Conservation (phyloP, 768 basidiomycete genomes). For the Hericium rajendrae region DNA sequence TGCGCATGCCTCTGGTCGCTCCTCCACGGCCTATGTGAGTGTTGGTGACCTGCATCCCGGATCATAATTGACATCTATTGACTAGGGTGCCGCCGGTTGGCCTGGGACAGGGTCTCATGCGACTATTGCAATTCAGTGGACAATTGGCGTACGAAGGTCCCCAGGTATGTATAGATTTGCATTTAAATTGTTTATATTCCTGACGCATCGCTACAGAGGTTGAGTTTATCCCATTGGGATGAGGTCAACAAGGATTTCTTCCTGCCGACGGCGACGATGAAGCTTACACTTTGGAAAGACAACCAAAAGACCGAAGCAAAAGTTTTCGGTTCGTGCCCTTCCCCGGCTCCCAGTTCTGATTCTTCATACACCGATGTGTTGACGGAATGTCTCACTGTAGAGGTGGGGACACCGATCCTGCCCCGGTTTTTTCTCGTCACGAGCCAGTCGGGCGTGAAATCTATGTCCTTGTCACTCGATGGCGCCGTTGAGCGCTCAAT, state of each 20-base stretch:
- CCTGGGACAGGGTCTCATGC: slow-evolving; percentile 52
- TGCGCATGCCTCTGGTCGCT: neutral
- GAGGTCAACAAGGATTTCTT: slow-evolving; percentile 61
- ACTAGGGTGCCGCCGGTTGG: slow-evolving; percentile 24
- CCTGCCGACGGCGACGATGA: slow-evolving; percentile 60
- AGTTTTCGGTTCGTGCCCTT: slow-evolving; percentile 56
- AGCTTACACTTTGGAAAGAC: slow-evolving; percentile 83
- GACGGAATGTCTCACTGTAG: slow-evolving; percentile 26
- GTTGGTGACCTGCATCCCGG: neutral
- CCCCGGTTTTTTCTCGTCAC: slow-evolving; percentile 82
- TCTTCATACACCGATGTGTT: neutral
- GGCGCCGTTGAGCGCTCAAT: slow-evolving; percentile 62
- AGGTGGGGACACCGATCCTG: slow-evolving; percentile 71
- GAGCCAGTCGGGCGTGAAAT: slow-evolving; percentile 75
- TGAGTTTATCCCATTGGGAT: slow-evolving; percentile 59
- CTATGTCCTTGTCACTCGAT: slow-evolving; percentile 72
- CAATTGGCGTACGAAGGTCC: slow-evolving; percentile 45
- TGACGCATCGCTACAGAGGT: slow-evolving; percentile 33
- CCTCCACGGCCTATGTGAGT: neutral
- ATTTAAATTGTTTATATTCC: neutral
- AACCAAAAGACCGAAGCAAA: slow-evolving; percentile 72
- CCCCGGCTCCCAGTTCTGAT: neutral
- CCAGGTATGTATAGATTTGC: slow-evolving; percentile 26
- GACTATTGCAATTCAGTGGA: slow-evolving; percentile 64
- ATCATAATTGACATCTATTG: neutral